A percentile compares a stretch with the other conserved stretches of the same genome.
These are phyloP conservation scores for Lactarius hatsudake DNA, from an alignment of 768 basidiomycete genomes.

Conservation along the genomic window DNA sequence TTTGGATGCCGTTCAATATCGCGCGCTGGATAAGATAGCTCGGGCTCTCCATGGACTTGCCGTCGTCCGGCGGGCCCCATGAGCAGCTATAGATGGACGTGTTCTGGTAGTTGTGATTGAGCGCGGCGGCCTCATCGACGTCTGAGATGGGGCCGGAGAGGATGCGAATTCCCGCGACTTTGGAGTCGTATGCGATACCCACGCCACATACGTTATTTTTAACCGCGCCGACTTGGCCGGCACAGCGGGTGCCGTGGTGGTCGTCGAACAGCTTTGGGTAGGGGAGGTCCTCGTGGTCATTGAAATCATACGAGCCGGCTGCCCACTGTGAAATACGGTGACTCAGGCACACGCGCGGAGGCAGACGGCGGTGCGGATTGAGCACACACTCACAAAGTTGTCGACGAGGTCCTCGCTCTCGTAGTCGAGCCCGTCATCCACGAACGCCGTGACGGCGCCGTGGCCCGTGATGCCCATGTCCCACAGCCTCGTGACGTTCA, in stretches of 20 bases:
- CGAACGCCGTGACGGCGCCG: constrained; percentile 81
- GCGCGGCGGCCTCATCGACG: constrained; percentile 89
- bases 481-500: constrained; percentile 96
- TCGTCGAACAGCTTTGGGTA: constrained; percentile 87
- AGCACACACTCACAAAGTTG: constrained; percentile 75
- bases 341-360: not conserved
- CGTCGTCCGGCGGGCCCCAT: constrained; percentile 98
- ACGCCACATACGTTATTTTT: constrained; percentile 94
- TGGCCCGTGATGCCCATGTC: constrained; percentile 84
- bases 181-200: constrained; percentile 89
- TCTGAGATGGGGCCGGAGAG: constrained; percentile 94
- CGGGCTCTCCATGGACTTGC: constrained; percentile 91
- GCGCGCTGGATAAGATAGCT: constrained; percentile 89
- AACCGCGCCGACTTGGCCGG: constrained; percentile 91
- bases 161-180: constrained; percentile 92
- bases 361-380: not conserved
- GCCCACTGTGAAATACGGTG: constrained; percentile 53
- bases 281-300: constrained; percentile 86
- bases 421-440: constrained; percentile 96
- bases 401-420: constrained; percentile 78
- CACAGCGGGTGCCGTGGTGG: constrained; percentile 96
- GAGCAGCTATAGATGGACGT: constrained; percentile 94
- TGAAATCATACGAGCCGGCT: constrained; percentile 91
- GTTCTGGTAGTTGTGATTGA: constrained; percentile 92
- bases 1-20: constrained; percentile 88